phyloP scores from a whole-genome alignment of 2,329 filamentous ascomycete species.

The Penicillium sp. region DNA sequence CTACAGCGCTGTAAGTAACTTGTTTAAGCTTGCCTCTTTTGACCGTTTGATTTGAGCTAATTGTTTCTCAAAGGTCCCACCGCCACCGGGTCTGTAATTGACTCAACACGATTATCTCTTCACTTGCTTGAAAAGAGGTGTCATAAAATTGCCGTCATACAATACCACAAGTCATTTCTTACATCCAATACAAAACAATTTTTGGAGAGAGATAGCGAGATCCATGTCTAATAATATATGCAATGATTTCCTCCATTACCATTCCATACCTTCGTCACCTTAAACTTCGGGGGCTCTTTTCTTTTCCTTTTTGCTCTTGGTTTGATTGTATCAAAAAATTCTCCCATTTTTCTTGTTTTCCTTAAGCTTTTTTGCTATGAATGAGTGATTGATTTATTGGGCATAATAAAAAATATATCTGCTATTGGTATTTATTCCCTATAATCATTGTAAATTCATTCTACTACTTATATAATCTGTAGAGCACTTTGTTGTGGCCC shows the following conservation, averaged over 20 bases:
- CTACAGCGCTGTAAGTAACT: slow-evolving; percentile 60
- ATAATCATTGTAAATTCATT: no score
- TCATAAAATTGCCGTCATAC: background rate
- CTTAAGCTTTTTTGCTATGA: background rate
- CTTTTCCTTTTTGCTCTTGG: background rate
- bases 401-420: slow-evolving; percentile 23
- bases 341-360: background rate
- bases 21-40: background rate
- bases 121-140: background rate
- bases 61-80: background rate
- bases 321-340: background rate
- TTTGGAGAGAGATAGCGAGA: background rate
- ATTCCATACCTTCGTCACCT: no score
- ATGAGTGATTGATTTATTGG: background rate
- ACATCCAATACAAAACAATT: no score
- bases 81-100: background rate
- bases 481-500: no score
- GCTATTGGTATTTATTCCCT: slow-evolving; percentile 36
- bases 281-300: background rate
- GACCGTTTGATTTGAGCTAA: background rate
- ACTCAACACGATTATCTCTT: background rate
- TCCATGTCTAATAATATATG: background rate
- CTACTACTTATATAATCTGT: no score
- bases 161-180: no score
- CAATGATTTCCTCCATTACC: background rate